These are phyloP conservation scores for Nakaseomyces bracarensis DNA, from an alignment of 1,139 yeast species.

Conservation along the genomic window DNA sequence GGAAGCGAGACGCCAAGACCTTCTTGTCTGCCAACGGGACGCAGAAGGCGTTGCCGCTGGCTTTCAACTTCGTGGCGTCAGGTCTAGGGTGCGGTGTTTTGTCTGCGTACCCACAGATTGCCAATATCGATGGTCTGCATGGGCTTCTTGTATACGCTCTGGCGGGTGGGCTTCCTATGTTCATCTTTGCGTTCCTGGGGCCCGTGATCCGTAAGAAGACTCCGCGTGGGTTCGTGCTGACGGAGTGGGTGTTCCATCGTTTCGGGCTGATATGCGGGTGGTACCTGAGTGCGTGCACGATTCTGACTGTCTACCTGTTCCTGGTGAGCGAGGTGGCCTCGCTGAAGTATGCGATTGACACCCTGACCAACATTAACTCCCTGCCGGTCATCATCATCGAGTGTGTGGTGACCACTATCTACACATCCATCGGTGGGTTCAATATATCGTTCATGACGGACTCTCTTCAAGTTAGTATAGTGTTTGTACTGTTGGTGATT, in stretches of 20 bases:
- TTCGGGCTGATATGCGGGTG: conserved; percentile 67
- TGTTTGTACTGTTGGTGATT: conserved; percentile 55
- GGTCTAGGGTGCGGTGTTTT: conserved; percentile 92
- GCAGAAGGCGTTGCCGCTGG: conserved; percentile 70
- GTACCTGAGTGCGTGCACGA: conserved; percentile 72
- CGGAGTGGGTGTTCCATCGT: conserved; percentile 89
- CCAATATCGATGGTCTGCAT: conserved; percentile 77
- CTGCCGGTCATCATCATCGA: conserved; percentile 79
- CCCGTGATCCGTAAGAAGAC: conserved; percentile 71
- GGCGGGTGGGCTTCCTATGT: conserved; percentile 77
- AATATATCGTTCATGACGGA: conserved; percentile 84
- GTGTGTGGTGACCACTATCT: conserved; percentile 78
- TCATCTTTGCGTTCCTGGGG: conserved; percentile 73
- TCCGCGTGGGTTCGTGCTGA: conserved; percentile 84
- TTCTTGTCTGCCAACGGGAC: conserved; percentile 75
- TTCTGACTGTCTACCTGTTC: conserved; percentile 77
- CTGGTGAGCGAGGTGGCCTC: conserved; percentile 87
- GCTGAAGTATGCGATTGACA: conserved; percentile 61
- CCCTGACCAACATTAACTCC: conserved; percentile 73
- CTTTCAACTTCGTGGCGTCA: conserved; percentile 79
- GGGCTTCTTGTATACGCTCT: conserved; percentile 77
- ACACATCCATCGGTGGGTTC: conserved; percentile 87
- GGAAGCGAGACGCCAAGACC: conserved; percentile 39
- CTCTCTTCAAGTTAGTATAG: conserved; percentile 74
- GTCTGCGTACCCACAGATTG: conserved; percentile 79